phyloP scores from a whole-genome alignment of 768 basidiomycete species.

The Psilocybe cyanescens region DNA sequence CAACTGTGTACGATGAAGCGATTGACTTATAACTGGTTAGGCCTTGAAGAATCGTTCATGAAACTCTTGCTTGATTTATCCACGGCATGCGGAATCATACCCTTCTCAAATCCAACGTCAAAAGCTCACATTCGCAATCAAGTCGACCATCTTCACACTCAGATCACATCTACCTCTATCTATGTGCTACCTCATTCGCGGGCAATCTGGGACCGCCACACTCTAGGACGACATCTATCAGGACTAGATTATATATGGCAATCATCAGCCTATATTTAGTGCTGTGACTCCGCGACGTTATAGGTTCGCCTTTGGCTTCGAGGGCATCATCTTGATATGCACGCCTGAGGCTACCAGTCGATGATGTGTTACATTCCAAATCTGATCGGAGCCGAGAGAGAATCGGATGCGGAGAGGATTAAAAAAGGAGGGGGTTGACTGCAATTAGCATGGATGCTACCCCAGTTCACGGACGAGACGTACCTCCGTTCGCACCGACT shows the following conservation, averaged over 20 bases:
- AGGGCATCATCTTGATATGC: constrained; percentile 59
- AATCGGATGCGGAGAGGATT: too few relatives aligned
- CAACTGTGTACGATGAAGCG: background rate
- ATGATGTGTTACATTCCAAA: constrained; percentile 58
- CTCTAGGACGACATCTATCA: background rate
- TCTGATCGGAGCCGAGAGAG: constrained; percentile 33
- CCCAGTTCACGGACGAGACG: constrained; percentile 4
- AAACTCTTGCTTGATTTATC: background rate
- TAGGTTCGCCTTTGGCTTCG: constrained; percentile 26
- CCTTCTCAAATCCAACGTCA: too few relatives aligned
- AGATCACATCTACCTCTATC: too few relatives aligned
- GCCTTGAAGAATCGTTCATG: background rate
- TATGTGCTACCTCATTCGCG: too few relatives aligned
- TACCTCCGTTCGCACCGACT: constrained; percentile 58
- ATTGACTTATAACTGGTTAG: background rate
- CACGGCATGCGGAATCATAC: too few relatives aligned
- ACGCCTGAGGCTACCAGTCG: constrained; percentile 58
- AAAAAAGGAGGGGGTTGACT: background rate
- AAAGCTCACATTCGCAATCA: too few relatives aligned
- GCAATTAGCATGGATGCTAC: background rate
- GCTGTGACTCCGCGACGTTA: background rate
- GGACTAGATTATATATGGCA: background rate
- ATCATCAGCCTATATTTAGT: background rate
- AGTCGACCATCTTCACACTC: too few relatives aligned
- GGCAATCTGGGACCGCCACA: background rate